These are phyloP conservation scores for Penicillium sp. DNA, from an alignment of 2,329 filamentous ascomycete genomes.

Conservation along the genomic window DNA sequence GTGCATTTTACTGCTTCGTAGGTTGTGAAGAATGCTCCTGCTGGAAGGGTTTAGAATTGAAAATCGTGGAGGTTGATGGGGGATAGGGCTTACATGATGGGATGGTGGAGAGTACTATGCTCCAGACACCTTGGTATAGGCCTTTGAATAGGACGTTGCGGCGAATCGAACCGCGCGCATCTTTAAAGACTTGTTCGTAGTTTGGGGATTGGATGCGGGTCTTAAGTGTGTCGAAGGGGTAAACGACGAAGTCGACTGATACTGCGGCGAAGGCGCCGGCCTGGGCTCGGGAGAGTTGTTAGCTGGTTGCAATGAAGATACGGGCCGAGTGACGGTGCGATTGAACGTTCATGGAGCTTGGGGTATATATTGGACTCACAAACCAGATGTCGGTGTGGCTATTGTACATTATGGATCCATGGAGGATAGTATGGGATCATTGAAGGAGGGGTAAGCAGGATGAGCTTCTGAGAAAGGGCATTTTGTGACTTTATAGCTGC, in stretches of 20 bases:
- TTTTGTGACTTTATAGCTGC: background rate
- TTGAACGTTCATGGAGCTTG: background rate
- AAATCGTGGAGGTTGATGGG: background rate
- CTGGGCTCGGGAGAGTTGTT: slow-evolving; percentile 41
- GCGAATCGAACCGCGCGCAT: slow-evolving; percentile 53
- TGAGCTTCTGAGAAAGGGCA: background rate
- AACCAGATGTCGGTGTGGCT: slow-evolving; percentile 56
- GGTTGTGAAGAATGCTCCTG: slow-evolving; percentile 83
- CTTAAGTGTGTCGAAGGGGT: slow-evolving; percentile 85
- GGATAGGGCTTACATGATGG: slow-evolving; percentile 69
- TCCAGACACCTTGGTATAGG: slow-evolving; percentile 81
- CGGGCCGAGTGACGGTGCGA: background rate
- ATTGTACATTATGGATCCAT: slow-evolving; percentile 41
- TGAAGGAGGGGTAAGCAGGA: background rate
- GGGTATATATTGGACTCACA: slow-evolving; percentile 38
- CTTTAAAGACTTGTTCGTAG: slow-evolving; percentile 63
- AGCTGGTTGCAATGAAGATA: background rate
- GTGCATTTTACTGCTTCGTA: slow-evolving; percentile 72
- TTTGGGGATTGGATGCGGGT: slow-evolving; percentile 77
- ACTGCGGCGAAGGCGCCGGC: slow-evolving; percentile 82
- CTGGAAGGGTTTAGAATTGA: slow-evolving; percentile 37
- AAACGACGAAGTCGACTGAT: slow-evolving; percentile 77
- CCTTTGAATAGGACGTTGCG: slow-evolving; percentile 61
- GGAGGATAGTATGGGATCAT: background rate
- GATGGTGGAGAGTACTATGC: slow-evolving; percentile 78